Conservation (phyloP, 176 grass and related monocot genomes). For the Carex pumila region DNA sequence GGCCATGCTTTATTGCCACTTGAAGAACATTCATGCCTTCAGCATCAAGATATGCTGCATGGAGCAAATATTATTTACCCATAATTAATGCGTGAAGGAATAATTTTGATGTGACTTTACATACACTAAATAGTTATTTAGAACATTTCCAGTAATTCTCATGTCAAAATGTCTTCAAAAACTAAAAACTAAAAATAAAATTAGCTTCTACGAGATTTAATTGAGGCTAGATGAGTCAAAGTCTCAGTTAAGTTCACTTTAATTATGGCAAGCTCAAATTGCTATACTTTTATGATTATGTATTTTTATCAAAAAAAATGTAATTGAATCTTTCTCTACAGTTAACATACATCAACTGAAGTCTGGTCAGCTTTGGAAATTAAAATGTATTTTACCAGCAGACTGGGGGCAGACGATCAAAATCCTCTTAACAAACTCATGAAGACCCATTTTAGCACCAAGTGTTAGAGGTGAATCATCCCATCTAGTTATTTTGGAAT, state of each 20-base stretch:
- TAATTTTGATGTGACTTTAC: neutral
- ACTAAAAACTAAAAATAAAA: neutral
- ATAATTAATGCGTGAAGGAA: neutral
- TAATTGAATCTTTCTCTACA: neutral
- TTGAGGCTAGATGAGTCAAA: neutral
- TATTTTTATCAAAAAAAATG: neutral
- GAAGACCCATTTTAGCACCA: slow-evolving; percentile 21
- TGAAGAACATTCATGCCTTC: slow-evolving; percentile 26
- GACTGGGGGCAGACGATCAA: neutral
- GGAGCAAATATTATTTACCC: neutral
- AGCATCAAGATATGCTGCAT: neutral
- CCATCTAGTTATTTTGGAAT: slow-evolving; percentile 8
- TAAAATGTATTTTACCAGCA: neutral
- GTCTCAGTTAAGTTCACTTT: neutral
- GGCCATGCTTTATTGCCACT: slow-evolving; percentile 15
- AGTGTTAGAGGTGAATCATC: slow-evolving; percentile 7
- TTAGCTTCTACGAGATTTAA: neutral
- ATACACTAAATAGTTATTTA: neutral
- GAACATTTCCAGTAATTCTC: neutral
- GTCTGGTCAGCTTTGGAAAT: neutral
- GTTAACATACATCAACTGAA: neutral
- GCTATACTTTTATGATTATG: neutral
- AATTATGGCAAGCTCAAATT: neutral
- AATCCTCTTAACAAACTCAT: slow-evolving; percentile 25
- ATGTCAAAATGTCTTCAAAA: neutral